Percentiles rank a stretch among this genome's conserved stretches.
Conservation (phyloP, 192 early-diverging fungal species). For the Linnemannia exigua region DNA sequence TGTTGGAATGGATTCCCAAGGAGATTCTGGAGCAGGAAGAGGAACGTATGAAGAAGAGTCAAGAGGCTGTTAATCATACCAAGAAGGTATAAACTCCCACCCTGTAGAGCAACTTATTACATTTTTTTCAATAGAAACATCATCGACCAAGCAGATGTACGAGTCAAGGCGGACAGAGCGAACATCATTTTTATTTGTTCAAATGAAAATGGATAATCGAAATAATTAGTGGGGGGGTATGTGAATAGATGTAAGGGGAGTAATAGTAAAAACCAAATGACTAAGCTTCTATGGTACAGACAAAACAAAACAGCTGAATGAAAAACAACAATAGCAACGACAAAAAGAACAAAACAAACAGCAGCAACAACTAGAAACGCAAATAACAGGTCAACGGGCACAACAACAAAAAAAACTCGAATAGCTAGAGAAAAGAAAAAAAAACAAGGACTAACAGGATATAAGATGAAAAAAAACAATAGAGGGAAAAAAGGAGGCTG, state of each 20-base stretch:
- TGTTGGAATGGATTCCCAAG: constrained; percentile 69
- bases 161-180: background rate
- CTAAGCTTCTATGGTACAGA: constrained; percentile 1
- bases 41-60: constrained; percentile 47
- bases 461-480: no score
- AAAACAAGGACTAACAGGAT: background rate
- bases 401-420: background rate
- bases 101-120: background rate
- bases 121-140: background rate
- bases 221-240: background rate
- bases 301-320: no score
- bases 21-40: constrained; percentile 63
- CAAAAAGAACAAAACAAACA: background rate
- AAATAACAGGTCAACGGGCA: background rate
- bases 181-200: background rate
- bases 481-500: background rate
- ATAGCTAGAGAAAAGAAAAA: background rate
- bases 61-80: constrained; percentile 15
- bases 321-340: background rate
- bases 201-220: background rate
- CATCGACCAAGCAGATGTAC: background rate
- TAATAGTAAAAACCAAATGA: background rate
- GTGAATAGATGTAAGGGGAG: background rate
- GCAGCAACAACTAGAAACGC: background rate
- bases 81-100: constrained; percentile 7